Percentiles rank a stretch among this genome's conserved stretches.
Conservation (phyloP, 495 filamentous ascomycete genomes). For the Trichoderma erinaceum region DNA sequence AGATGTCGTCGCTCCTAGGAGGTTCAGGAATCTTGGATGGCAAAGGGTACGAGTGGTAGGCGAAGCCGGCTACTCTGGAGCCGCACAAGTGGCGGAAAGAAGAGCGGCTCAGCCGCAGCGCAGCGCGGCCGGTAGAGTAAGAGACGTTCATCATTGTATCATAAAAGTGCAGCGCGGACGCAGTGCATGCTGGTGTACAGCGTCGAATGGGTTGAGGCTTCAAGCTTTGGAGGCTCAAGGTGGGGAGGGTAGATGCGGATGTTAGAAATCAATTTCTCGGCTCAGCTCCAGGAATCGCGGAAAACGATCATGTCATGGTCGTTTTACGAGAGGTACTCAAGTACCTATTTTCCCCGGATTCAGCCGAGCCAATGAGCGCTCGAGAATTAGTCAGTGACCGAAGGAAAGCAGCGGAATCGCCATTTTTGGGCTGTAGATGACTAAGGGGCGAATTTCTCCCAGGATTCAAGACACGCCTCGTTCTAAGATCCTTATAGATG, state of each 20-base stretch:
- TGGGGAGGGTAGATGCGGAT: constrained; percentile 9
- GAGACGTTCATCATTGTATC: constrained; percentile 13
- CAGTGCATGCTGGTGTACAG: not conserved
- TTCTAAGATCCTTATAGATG: no score
- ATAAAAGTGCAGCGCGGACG: not conserved
- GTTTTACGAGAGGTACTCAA: not conserved
- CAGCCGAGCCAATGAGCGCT: constrained; percentile 15
- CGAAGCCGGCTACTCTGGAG: not conserved
- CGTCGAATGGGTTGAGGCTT: not conserved
- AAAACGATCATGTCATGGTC: constrained; percentile 2
- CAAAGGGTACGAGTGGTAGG: constrained; percentile 71
- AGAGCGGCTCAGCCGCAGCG: constrained; percentile 1
- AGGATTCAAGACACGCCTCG: no score
- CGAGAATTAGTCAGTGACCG: constrained; percentile 4
- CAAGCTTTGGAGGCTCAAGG: not conserved
- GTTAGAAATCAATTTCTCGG: constrained; percentile 16
- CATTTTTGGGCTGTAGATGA: not conserved
- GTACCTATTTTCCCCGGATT: not conserved
- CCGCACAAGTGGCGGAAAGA: constrained; percentile 10
- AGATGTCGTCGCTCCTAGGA: constrained; percentile 58
- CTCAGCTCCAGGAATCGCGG: not conserved
- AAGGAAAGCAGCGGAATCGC: not conserved
- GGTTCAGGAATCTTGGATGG: constrained; percentile 52
- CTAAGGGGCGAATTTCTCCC: not conserved
- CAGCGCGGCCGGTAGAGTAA: not conserved